Percentiles rank a stretch among this genome's conserved stretches.
Conservation (phyloP, 192 early-diverging fungal genomes). For the Coemansia furcata region DNA sequence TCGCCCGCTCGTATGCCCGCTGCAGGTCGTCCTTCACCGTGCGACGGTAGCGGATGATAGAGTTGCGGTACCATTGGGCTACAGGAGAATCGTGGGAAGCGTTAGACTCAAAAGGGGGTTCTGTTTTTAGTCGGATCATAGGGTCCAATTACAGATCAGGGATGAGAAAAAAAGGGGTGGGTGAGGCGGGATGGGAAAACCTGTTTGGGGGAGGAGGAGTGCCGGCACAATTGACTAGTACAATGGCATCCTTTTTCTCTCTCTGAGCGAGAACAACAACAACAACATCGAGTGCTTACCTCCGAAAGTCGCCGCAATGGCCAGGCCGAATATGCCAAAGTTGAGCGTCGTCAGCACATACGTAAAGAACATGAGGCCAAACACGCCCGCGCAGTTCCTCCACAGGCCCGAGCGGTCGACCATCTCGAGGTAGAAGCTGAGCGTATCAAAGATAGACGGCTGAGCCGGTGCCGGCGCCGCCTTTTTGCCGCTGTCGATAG, state of each 20-base stretch:
- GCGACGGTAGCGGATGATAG: conserved; percentile 66
- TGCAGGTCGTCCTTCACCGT: conserved; percentile 67
- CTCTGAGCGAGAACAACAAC: not conserved
- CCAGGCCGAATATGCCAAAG: conserved; percentile 52
- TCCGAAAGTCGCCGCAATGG: conserved; percentile 36
- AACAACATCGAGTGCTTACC: conserved; percentile 35
- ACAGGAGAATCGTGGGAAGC: conserved; percentile 3
- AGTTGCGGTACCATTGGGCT: conserved; percentile 74
- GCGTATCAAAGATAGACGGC: conserved; percentile 41
- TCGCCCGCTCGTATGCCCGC: conserved; percentile 58
- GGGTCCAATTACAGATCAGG: not conserved
- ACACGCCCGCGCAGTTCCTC: conserved; percentile 55
- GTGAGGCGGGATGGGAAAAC: not conserved
- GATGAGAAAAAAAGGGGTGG: not conserved
- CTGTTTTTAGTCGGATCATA: not conserved
- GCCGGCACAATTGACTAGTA: not conserved
- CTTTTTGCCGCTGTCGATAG: conserved; percentile 51
- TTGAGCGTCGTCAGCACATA: conserved; percentile 48
- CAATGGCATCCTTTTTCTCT: not conserved
- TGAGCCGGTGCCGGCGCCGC: conserved; percentile 22
- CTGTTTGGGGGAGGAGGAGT: not conserved
- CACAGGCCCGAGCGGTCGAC: conserved; percentile 52
- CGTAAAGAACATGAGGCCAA: conserved; percentile 50
- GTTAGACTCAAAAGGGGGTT: conserved; percentile 2
- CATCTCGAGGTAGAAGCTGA: conserved; percentile 46